Base-by-base conservation (phyloP, 177 flowering plant species). In the Vitis hybrid region DNA sequence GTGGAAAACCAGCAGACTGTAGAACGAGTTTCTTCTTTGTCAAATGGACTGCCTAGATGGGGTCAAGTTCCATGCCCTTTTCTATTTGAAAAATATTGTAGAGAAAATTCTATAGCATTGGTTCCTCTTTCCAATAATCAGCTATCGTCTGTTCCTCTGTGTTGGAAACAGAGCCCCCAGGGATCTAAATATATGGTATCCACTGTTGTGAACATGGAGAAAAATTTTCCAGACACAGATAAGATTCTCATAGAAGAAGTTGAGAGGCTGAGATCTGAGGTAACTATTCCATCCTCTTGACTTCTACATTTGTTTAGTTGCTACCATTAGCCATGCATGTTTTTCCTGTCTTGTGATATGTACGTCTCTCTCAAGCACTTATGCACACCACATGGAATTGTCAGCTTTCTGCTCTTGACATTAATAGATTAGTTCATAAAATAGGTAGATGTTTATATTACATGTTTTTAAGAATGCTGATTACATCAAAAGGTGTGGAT, bases 11-110 rank as follows among this genome's bases (percentile, higher is more conserved):
- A 76, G 70, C 76, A 70, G 23, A 45, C 18, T 72, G 32, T 56
- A 11, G 79, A 77, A 21, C 14, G 75, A 60, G 17, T 11, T 61
- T 62, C 67, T 13, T 70, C 79, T 54, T 75, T 76, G 55, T 70
- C 75, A 3, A 55, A 59, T 65, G 79, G 65, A 71, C 51, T 73
- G 8, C 86, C 78, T 60, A 76, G 78, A 72, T 87, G 89, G 91
- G 90, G 93, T 3, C 83, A 83, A 72, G 91, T 85, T 9, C 45
- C 78, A 11, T 79, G 82, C 60, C 89, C 93, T 62, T 63, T 17
- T 17, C 59, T 56, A 14, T 84, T 86, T 76, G 72, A 76, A 60
- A 60, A 59, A n/a, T 58, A 60, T 15, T 39, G 21, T 51, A n/a
- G 68, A 57, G 81, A 68, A 58, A 61, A 57, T 69, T 58, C 77